phyloP scores from a whole-genome alignment of 257 asterid genomes.

The Apocynum venetum region DNA sequence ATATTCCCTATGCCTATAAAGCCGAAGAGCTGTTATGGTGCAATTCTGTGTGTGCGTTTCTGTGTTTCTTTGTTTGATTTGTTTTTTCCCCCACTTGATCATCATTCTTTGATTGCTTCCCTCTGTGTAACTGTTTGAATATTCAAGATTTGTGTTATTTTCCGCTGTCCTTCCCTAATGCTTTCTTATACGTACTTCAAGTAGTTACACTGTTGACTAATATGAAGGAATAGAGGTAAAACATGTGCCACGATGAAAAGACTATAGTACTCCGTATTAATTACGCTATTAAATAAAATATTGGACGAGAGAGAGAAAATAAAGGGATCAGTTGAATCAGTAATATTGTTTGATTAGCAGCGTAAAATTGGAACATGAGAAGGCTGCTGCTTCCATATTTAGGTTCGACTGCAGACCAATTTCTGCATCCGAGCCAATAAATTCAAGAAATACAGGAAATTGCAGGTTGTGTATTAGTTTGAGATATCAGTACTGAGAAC shows the following conservation, averaged over 20 bases:
- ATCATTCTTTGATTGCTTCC: not conserved
- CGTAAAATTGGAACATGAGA: not conserved
- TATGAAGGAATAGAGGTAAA: not conserved
- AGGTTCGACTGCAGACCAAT: not conserved
- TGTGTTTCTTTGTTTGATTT: not conserved
- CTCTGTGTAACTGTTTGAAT: not conserved
- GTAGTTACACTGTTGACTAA: not conserved
- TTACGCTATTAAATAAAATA: too few species aligned
- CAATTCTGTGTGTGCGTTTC: not conserved
- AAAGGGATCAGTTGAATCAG: not conserved
- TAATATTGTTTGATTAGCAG: not conserved
- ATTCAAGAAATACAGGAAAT: not conserved
- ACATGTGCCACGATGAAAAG: too few species aligned
- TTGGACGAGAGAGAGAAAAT: too few species aligned
- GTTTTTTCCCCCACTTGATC: not conserved
- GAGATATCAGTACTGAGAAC: not conserved
- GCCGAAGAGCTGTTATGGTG: not conserved
- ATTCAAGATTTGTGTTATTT: not conserved
- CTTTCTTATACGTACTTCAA: too few species aligned
- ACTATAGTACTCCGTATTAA: too few species aligned
- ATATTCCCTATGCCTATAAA: conserved; percentile 1
- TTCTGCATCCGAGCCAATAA: not conserved
- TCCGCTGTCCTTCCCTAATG: not conserved
- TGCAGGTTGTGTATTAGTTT: not conserved
- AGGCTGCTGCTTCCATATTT: not conserved